Percentiles rank a stretch among this genome's conserved stretches.
These are phyloP conservation scores for Trypanosoma theileri DNA, from an alignment of 208 protist species.

Conservation along the genomic window DNA sequence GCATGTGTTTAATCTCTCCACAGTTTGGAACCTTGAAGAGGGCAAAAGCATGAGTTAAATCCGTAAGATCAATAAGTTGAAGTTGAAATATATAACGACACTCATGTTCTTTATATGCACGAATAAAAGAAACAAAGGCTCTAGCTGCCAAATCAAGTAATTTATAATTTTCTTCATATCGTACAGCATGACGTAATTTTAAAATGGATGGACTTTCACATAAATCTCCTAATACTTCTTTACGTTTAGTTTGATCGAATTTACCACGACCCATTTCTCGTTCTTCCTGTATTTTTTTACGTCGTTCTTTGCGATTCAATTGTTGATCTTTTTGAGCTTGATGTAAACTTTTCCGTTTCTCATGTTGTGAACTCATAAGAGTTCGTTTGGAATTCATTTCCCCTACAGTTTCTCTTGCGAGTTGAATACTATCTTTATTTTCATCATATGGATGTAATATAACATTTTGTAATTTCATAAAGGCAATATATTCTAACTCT, in stretches of 20 bases:
- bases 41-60: constrained; percentile 93
- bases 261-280: constrained; percentile 39
- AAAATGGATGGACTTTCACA: constrained; percentile 73
- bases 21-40: constrained; percentile 91
- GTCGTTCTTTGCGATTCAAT: constrained; percentile 65
- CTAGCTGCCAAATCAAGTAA: constrained; percentile 75
- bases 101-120: constrained; percentile 94
- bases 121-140: constrained; percentile 92
- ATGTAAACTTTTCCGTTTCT: constrained; percentile 70
- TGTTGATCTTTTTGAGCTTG: constrained; percentile 74
- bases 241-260: constrained; percentile 7
- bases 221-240: constrained; percentile 78
- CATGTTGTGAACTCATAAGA: constrained; percentile 59
- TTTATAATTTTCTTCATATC: constrained; percentile 46
- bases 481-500: constrained; percentile 93
- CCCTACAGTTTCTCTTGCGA: constrained; percentile 46
- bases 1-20: constrained; percentile 89
- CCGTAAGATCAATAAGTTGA: constrained; percentile 92
- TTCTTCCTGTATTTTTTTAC: constrained; percentile 63
- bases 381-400: constrained; percentile 73
- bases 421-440: constrained; percentile 61
- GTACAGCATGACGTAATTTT: constrained; percentile 54
- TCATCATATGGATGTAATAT: constrained; percentile 72
- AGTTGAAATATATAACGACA: constrained; percentile 93
- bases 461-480: constrained; percentile 92